Conservation (phyloP, 1,284 basidiomycete genomes). For the Tylopilus orsonianus region DNA sequence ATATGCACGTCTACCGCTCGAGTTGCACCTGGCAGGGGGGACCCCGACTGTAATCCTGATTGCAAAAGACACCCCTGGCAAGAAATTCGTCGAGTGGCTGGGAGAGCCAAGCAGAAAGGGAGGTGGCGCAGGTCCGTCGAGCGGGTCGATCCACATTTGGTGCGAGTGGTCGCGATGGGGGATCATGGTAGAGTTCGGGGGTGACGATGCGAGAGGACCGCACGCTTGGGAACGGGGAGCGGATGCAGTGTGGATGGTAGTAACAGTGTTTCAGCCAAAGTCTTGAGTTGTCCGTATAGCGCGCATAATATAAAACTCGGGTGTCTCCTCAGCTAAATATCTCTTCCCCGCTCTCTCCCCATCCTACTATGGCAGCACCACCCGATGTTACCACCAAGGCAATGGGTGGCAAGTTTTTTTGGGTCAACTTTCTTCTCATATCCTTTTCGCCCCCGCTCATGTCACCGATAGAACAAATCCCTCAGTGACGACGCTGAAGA, state of each 20-base stretch:
- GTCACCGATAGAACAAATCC: conserved; percentile 27
- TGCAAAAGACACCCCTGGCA: conserved; percentile 57
- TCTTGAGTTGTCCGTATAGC: not conserved
- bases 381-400: conserved; percentile 43
- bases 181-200: conserved; percentile 81
- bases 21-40: conserved; percentile 41
- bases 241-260: conserved; percentile 72
- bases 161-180: conserved; percentile 85
- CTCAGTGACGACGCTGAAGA: conserved; percentile 47
- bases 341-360: not conserved
- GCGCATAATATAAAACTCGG: conserved; percentile 12
- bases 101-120: conserved; percentile 89
- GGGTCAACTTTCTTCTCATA: conserved; percentile 33
- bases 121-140: conserved; percentile 76
- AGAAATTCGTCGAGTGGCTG: conserved; percentile 68
- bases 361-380: conserved; percentile 48
- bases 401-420: conserved; percentile 42
- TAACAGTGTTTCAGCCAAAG: conserved; percentile 61
- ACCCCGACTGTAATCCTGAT: conserved; percentile 48
- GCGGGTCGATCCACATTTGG: conserved; percentile 87
- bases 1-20: conserved; percentile 53
- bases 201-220: conserved; percentile 69
- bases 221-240: conserved; percentile 85
- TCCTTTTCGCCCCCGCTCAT: conserved; percentile 4
- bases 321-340: not conserved